phyloP scores from a whole-genome alignment of 2,329 filamentous ascomycete species.

The Arthrobotrys conoides region DNA sequence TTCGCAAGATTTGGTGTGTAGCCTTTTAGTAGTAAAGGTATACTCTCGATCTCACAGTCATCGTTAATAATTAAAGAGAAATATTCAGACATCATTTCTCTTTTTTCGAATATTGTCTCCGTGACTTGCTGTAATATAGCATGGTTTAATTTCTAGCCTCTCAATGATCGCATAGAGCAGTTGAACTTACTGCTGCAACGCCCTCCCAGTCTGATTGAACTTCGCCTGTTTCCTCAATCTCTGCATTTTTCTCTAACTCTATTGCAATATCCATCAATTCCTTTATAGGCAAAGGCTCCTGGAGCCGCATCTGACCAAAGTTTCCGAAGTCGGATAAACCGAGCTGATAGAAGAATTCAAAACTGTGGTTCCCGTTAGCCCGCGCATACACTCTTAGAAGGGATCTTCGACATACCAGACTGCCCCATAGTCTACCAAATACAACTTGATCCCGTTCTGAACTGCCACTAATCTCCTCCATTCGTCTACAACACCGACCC shows the following conservation, averaged over 20 bases:
- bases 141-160: not conserved
- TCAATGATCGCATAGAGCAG: constrained; percentile 29
- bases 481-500: constrained; percentile 93
- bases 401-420: constrained; percentile 69
- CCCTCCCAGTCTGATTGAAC: constrained; percentile 75
- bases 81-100: constrained; percentile 86
- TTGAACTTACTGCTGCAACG: constrained; percentile 68
- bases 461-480: constrained; percentile 89
- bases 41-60: constrained; percentile 80
- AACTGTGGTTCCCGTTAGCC: constrained; percentile 65
- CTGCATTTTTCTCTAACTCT: constrained; percentile 75
- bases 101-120: constrained; percentile 40
- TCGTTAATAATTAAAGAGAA: constrained; percentile 87
- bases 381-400: not conserved
- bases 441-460: constrained; percentile 91
- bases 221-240: constrained; percentile 65
- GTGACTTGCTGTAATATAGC: constrained; percentile 40
- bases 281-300: constrained; percentile 79
- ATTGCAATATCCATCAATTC: constrained; percentile 81
- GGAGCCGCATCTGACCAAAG: constrained; percentile 86
- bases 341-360: constrained; percentile 95
- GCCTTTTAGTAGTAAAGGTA: constrained; percentile 88
- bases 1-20: constrained; percentile 90
- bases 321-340: constrained; percentile 96
- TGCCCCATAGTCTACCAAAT: constrained; percentile 92